A percentile compares a stretch with the other conserved stretches of the same genome.
These are phyloP conservation scores for Spirogloea muscicola DNA, from an alignment of 139 green algal genomes.

Conservation along the genomic window DNA sequence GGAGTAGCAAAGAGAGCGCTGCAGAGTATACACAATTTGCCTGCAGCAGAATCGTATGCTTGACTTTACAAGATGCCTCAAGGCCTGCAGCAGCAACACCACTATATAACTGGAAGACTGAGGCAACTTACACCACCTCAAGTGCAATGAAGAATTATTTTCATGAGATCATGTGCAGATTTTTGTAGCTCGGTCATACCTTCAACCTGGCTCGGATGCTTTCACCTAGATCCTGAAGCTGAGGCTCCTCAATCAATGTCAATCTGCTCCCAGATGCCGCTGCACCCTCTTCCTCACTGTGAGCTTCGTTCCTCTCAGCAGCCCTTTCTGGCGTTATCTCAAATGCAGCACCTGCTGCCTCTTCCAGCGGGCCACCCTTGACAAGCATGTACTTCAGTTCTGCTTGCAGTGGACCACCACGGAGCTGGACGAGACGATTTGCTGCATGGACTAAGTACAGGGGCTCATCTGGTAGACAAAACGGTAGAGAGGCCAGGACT, in stretches of 20 bases:
- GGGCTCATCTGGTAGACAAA: constrained; percentile 64
- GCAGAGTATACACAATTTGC: constrained; percentile 6
- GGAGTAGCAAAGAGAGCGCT: constrained; percentile 27
- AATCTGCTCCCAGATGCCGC: background rate
- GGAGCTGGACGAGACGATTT: constrained; percentile 58
- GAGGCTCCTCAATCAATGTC: no score
- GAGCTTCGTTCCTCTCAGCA: background rate
- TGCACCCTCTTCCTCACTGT: constrained; percentile 9
- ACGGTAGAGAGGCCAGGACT: constrained; percentile 60
- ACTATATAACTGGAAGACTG: background rate
- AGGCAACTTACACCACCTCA: background rate
- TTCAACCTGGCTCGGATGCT: no score
- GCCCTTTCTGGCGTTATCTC: background rate
- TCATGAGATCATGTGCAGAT: background rate
- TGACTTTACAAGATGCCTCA: background rate
- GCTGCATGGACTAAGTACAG: constrained; percentile 57
- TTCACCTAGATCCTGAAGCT: no score
- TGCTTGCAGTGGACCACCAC: constrained; percentile 41
- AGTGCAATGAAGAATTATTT: background rate
- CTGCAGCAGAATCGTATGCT: constrained; percentile 3
- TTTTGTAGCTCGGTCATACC: no score
- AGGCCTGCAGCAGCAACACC: background rate
- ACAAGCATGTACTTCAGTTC: background rate
- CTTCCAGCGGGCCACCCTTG: background rate
- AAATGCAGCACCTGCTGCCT: background rate